Base-by-base conservation (phyloP, 164 flowering plant genomes). In the Warburgia ugandensis region DNA sequence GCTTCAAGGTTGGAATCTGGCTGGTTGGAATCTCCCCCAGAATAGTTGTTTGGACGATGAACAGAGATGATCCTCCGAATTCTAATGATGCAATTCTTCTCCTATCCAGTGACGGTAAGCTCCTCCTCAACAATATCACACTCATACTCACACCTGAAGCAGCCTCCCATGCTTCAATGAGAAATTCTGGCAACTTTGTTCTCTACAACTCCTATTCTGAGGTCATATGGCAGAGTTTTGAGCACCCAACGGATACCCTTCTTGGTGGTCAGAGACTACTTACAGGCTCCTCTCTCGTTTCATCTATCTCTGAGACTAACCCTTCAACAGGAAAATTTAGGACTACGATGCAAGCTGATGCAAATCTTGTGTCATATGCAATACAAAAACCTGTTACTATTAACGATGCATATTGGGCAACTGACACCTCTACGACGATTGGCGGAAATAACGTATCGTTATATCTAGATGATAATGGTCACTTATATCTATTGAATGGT, bases 11-110 rank as follows among this genome's bases (percentile, higher is more conserved):
- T 0, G 76, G 67, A 22, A 51, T 75, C 5, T 72, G 66, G 57
- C 9, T 72, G 0, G 47, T 41, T 0, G 35, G 47, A 14, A 49
- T 21, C 4, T 58, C 56, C 0, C 25, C 54, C 0, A 60, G 35
- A 1, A 68, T 58, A 0, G 59, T 67, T 11, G 68, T 72, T 2
- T 75, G 77, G 80, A 69, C 73, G 8, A 63, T 66, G 1, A 62
- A 69, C 29, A 54, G 61, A 20, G 55, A 61, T 21, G 59, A 63
- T 5, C 63, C 75, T 0, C 53, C 55, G 0, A 65, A 67, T 21
- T 27, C 66, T 17, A 36, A 44, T 3, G 49, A 61, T 28, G 57
- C 60, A 3, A 47, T 58, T 6, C 23, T 77, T 48, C 29, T 19
- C 17, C 42, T 76, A 10, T 61, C 62, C 1, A 21, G 2, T 0